Evolutionary conservation across 148 eudicot genomes (phyloP), one percentile per base, ranked within the genome.

Genomic region (Talinum fruticosum): DNA sequence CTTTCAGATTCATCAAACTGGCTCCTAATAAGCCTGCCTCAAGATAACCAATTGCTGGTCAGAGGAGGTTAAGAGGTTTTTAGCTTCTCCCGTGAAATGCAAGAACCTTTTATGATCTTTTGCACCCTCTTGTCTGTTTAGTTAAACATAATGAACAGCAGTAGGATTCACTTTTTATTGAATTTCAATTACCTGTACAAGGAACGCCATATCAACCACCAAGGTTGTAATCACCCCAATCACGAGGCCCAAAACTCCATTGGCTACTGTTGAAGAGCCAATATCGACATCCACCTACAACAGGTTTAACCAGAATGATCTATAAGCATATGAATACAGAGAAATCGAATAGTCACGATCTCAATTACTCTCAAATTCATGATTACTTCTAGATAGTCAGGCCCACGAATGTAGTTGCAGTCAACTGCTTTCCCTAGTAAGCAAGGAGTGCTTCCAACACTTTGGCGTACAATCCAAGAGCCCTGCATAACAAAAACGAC

Each of bases 161-260:
- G 38, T 54, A 37, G n/a, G 21, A 29, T 15, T 41, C 12, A 7
- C 6, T 6, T 34, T 19, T 8, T 45, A 10, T 47, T 7, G 14
- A 75, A 51, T 72, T 3, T 45, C 33, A 37, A 78, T 62, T 91
- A 96, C 99, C 97, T 96, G 99, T 79, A 96, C 90, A 80, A 96
- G 97, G 85, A 96, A 96, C 79, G 99, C 99, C 97, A 96, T 93
- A 76, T 96, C 99, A 80, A 96, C 99, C 69, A 96, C 99, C 85
- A 96, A 87, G 75, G 97, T 85, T 24, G 97, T 96, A 72, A 96
- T 93, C 69, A 91, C 97, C 73, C 99, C 99, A 84, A 93, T 66
- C 54, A 96, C 99, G 81, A 96, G 94, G 68, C 99, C 99, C 89
- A 96, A 81, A 78, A 96, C 99, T 82, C 99, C 99, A 82, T 96